Base-by-base conservation (phyloP, 805 yeast species). In the Teunomyces panamensis region DNA sequence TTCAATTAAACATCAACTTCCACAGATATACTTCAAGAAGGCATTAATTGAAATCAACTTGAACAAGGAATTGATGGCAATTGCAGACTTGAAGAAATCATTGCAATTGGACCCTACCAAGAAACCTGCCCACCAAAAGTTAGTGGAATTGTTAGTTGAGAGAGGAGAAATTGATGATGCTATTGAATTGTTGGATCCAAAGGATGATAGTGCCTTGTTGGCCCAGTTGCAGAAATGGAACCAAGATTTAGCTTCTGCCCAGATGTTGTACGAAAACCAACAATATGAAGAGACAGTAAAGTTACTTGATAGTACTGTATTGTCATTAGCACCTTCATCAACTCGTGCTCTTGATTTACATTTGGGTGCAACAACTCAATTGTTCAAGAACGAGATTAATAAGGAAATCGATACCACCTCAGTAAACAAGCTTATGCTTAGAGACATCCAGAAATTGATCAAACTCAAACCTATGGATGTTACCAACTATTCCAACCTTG, bases 41-140 rank as follows among this genome's bases (percentile, higher is more conserved):
- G 90, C 89, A 0, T 59, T 84, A 39, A 77, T 85, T 2, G 84
- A 84, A 46, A 63, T 83, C 46, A 74, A 82, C 10, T 57, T 83
- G 51, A 80, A 80, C 30, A 79, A 78, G 49, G 85, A 80, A 28
- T 52, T 62, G 29, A 68, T 69, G 33, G 85, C 91, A 0, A 67
- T 81, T 6, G 61, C 62, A 2, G 83, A 80, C 53, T 79, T 85
- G 48, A 70, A 75, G 48, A 58, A 55, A 10, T 78, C 85, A 20
- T 59, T 80, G 41, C 56, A 59, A n/a, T 58, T 71, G 9, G 77
- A 68, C 52, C 70, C 71, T 4, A 63, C 57, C 46, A 73, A 71
- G 48, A 54, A 56, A 10, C 74, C 80, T 1, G 86, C 89, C n/a
- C 68, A 71, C 43, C 63, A 60, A 8, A 77, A 79, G 49, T 64